phyloP scores from a whole-genome alignment of 2,329 filamentous ascomycete species.

The Cryphonectria naterciae region DNA sequence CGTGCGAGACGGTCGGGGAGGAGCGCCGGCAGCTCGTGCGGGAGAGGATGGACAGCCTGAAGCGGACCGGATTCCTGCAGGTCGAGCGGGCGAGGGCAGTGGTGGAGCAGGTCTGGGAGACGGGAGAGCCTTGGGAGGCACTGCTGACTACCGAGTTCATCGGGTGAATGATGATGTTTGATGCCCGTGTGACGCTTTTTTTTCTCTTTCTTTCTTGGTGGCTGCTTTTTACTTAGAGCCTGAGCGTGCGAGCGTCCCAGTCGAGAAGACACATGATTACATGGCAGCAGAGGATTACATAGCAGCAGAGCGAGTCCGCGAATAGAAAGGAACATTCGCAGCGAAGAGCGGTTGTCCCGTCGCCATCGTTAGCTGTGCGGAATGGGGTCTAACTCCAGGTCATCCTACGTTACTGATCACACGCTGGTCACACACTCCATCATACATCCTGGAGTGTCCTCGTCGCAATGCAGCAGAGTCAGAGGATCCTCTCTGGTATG shows the following conservation, averaged over 20 bases:
- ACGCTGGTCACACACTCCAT: background rate
- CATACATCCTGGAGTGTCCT: background rate
- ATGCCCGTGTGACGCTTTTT: background rate
- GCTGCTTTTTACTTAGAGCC: background rate
- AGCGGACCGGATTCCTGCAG: conserved; percentile 77
- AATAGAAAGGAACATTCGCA: background rate
- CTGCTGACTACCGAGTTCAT: conserved; percentile 71
- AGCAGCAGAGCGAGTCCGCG: background rate
- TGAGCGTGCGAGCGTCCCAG: background rate
- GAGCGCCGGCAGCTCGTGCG: conserved; percentile 64
- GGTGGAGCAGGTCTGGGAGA: conserved; percentile 72
- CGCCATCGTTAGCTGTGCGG: background rate
- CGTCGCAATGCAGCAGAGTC: background rate
- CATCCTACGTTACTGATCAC: background rate
- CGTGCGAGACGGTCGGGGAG: conserved; percentile 68
- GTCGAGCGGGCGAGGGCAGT: conserved; percentile 63
- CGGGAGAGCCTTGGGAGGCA: conserved; percentile 70
- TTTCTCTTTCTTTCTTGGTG: background rate
- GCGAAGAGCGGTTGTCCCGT: background rate
- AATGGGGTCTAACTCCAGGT: background rate
- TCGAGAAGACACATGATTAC: background rate
- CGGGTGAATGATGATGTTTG: conserved; percentile 47
- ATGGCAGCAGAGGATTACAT: background rate
- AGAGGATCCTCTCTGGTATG: background rate
- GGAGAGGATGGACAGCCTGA: conserved; percentile 67